phyloP scores from a whole-genome alignment of 768 basidiomycete species.

The Phylloporus scabripes region DNA sequence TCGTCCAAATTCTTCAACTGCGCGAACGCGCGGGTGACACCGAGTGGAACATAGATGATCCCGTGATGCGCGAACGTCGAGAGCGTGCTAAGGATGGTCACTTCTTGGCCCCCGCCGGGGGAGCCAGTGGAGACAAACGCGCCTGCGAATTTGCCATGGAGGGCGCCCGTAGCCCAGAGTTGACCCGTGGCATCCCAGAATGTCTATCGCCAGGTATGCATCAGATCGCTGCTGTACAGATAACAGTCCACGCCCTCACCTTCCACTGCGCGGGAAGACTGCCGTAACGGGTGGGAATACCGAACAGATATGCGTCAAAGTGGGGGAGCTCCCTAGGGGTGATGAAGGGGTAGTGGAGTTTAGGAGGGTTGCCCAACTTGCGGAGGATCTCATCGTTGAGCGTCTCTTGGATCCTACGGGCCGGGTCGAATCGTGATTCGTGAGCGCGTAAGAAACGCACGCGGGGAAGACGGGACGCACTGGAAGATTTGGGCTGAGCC shows the following conservation, averaged over 20 bases:
- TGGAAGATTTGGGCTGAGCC: conserved; percentile 51
- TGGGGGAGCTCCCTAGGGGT: conserved; percentile 10
- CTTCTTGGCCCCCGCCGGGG: too few relatives aligned
- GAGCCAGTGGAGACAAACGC: too few relatives aligned
- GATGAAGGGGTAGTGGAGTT: conserved; percentile 48
- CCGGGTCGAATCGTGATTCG: too few relatives aligned
- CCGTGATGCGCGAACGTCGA: too few relatives aligned
- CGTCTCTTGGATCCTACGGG: conserved; percentile 67
- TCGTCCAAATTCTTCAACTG: too few relatives aligned
- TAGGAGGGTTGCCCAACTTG: conserved; percentile 65
- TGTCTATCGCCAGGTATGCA: conserved; percentile 30
- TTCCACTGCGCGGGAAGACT: conserved; percentile 53
- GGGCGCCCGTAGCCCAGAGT: too few relatives aligned
- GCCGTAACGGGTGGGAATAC: conserved; percentile 43
- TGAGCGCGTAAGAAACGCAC: too few relatives aligned
- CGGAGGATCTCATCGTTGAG: conserved; percentile 64
- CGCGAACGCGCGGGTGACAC: too few relatives aligned
- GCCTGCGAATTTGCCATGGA: too few relatives aligned
- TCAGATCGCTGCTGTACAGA: conserved; percentile 4
- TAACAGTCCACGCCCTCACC: conserved; percentile 31
- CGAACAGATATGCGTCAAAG: conserved; percentile 40
- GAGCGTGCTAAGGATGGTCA: too few relatives aligned
- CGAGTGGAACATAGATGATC: too few relatives aligned
- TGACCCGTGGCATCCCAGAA: conserved; percentile 74
- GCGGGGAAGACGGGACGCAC: conserved; percentile 32